Percentiles rank a stretch among this genome's conserved stretches.
Conservation (phyloP, 2,329 filamentous ascomycete genomes). For the Cercospora sesami region DNA sequence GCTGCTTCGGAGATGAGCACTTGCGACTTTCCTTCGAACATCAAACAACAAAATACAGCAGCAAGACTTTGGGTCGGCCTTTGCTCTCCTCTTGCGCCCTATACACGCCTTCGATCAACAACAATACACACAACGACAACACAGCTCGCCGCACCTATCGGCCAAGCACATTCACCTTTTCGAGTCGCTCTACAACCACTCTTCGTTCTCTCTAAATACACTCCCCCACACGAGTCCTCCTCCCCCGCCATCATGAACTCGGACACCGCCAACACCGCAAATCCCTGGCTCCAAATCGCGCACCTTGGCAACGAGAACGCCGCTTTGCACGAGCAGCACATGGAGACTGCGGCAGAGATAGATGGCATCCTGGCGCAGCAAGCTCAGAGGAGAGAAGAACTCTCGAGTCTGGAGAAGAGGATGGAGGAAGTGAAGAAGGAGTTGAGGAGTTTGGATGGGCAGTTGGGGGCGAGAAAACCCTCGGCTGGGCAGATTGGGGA, state of each 20-base stretch:
- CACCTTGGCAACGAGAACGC: not conserved
- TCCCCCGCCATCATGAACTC: not conserved
- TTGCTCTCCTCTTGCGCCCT: not conserved
- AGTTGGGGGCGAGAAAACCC: not conserved
- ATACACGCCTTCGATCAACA: not conserved
- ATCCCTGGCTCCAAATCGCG: not conserved
- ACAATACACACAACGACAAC: not conserved
- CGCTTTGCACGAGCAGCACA: not conserved
- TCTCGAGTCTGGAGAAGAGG: not conserved
- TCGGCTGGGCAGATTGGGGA: not conserved
- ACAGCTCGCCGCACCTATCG: not conserved
- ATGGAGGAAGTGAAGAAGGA: not conserved
- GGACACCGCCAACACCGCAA: not conserved
- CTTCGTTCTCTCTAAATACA: too few relatives aligned
- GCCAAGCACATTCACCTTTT: too few relatives aligned
- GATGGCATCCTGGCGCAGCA: not conserved
- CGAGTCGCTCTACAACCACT: too few relatives aligned
- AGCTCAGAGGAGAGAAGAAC: not conserved
- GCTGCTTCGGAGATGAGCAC: not conserved
- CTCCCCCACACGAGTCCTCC: too few relatives aligned
- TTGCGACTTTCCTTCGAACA: not conserved
- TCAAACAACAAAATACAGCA: not conserved
- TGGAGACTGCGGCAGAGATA: not conserved
- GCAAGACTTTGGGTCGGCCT: too few relatives aligned
- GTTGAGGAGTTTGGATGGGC: not conserved